phyloP scores from a whole-genome alignment of 768 basidiomycete genomes.

The Asterophora parasitica region DNA sequence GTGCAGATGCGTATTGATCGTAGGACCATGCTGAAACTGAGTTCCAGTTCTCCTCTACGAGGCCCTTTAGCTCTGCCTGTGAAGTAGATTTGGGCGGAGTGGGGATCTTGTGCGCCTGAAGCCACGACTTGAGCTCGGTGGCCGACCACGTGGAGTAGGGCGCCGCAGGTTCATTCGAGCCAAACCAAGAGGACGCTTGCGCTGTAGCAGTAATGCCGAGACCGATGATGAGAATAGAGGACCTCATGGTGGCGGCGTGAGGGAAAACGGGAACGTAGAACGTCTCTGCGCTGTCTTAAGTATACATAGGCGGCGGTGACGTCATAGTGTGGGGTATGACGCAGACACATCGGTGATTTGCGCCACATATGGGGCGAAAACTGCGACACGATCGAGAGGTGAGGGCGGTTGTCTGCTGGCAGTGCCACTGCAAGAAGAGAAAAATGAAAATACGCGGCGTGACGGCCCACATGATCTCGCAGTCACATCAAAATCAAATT shows the following conservation, averaged over 20 bases:
- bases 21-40: conserved; percentile 48
- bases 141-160: conserved; percentile 55
- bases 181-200: conserved; percentile 50
- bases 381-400: background rate
- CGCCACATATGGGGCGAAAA: background rate
- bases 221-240: conserved; percentile 25
- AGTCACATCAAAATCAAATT: too few relatives aligned
- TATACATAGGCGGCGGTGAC: conserved; percentile 13
- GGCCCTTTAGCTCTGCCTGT: conserved; percentile 35
- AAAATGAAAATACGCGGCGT: background rate
- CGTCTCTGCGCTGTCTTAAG: conserved; percentile 1
- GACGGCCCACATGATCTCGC: background rate
- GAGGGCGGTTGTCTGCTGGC: too few relatives aligned
- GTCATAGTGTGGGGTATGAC: conserved; percentile 20
- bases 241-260: conserved; percentile 21
- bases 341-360: background rate
- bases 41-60: conserved; percentile 64
- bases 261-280: background rate
- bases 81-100: conserved; percentile 42
- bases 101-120: conserved; percentile 58
- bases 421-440: too few relatives aligned
- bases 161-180: conserved; percentile 28
- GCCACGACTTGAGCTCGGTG: conserved; percentile 62
- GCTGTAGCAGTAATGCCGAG: conserved; percentile 26
- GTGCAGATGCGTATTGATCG: conserved; percentile 60